Conservation (phyloP, 495 filamentous ascomycete genomes). For the Penicillium desertorum region DNA sequence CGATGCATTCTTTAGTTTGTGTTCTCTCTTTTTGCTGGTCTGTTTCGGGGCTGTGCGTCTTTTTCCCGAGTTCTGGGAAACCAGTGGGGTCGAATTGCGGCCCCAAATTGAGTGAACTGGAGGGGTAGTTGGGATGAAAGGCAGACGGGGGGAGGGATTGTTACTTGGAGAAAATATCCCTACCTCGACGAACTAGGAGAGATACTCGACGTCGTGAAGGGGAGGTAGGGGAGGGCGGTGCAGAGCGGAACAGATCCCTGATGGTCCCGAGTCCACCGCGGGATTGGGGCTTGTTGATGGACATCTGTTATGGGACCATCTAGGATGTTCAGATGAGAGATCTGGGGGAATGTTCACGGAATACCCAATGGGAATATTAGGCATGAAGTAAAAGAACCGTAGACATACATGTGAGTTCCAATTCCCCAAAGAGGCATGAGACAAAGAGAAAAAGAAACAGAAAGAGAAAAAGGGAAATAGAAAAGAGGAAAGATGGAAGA, state of each 20-base stretch:
- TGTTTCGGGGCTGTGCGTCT: constrained; percentile 5
- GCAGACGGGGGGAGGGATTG: constrained; percentile 16
- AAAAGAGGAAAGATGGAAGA: constrained; percentile 7
- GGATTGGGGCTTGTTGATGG: constrained; percentile 40
- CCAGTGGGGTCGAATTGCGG: constrained; percentile 13
- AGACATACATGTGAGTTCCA: constrained; percentile 34
- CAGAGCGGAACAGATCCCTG: constrained; percentile 40
- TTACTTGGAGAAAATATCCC: constrained; percentile 45
- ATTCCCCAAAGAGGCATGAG: constrained; percentile 9
- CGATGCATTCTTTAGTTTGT: constrained; percentile 5
- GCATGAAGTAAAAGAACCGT: constrained; percentile 23
- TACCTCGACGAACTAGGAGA: constrained; percentile 43
- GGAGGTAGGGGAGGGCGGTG: constrained; percentile 29
- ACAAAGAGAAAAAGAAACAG: constrained; percentile 6
- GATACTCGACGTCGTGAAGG: constrained; percentile 38
- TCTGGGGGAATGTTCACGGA: constrained; percentile 10
- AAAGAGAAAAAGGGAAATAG: constrained; percentile 5
- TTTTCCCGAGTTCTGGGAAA: constrained; percentile 6
- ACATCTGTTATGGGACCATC: constrained; percentile 43
- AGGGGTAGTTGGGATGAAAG: constrained; percentile 11
- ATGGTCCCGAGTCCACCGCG: constrained; percentile 40
- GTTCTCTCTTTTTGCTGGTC: not conserved
- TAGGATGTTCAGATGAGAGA: constrained; percentile 11
- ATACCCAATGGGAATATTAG: constrained; percentile 25
- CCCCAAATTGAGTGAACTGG: constrained; percentile 1